Evolutionary conservation across 345 rosid genomes (phyloP), one percentile per base, ranked within the genome.

Genomic region (Anastatica hierochuntica): DNA sequence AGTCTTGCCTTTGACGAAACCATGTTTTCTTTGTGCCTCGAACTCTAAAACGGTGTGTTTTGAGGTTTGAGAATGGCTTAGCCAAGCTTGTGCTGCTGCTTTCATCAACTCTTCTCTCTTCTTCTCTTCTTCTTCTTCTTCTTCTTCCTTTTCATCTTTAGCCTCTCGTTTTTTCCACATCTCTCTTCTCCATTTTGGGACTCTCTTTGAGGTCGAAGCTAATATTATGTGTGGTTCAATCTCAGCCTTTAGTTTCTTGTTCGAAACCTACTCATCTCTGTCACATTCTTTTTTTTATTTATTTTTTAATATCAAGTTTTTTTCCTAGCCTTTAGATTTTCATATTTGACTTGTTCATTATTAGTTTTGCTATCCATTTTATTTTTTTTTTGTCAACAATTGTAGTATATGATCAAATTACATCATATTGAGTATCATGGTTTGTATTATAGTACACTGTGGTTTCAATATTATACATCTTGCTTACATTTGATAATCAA

Each of bases 81-180:
- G 76, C 98, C 96, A 81, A 10, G 96, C 95, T 27, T 88, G 98
- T 2, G 96, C 98, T 18, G 75, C 96, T 0, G 94, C 88, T 64
- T 85, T 88, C 70, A 74, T 78, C 66, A 92, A 62, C 69, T 92
- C 88, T 14, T 78, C 57, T 13, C 76, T 72, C 12, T 63, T 65
- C 17, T 40, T 20, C 23, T 50, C 14, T 26, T 63, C 69, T 1
- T 29, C n/a, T n/a, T n/a, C n/a, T n/a, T n/a, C 55, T n/a, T 69
- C 71, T 59, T 60, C 65, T 49, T 24, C 56, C 34, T 67, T 55
- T 21, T 43, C 70, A 44, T 27, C 71, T 60, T 74, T 36, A 69
- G 64, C 71, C 60, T 72, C 83, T 65, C 73, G 77, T 69, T 69
- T 58, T 33, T 56, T 59, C 50, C 39, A 29, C 58, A 35, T 45